phyloP scores from a whole-genome alignment of 352 stramenopile species.

The Phytophthora cactorum region DNA sequence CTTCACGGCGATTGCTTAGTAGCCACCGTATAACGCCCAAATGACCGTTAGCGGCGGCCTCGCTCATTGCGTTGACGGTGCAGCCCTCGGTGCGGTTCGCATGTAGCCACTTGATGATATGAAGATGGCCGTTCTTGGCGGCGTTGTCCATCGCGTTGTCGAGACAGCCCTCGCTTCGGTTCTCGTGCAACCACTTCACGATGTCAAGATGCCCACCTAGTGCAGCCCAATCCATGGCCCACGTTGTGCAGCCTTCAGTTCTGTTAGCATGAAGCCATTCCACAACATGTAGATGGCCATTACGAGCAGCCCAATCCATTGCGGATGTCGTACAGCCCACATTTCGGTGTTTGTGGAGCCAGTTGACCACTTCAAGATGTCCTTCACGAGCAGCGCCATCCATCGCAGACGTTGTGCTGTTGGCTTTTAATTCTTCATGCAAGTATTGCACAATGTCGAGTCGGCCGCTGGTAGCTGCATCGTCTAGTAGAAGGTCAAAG shows the following conservation, averaged over 20 bases:
- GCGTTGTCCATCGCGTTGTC: slow-evolving; percentile 36
- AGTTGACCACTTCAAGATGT: slow-evolving; percentile 23
- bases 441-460: slow-evolving; percentile 17
- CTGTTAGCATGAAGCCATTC: slow-evolving; percentile 24
- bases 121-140: slow-evolving; percentile 30
- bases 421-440: slow-evolving; percentile 3
- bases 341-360: slow-evolving; percentile 25
- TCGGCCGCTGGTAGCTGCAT: slow-evolving; percentile 8
- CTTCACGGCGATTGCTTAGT: slow-evolving; percentile 10
- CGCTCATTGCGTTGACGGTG: slow-evolving; percentile 10
- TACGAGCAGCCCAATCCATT: slow-evolving; percentile 17
- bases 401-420: slow-evolving; percentile 16
- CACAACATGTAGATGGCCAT: slow-evolving; percentile 13
- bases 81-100: slow-evolving; percentile 15
- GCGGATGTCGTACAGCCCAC: slow-evolving; percentile 23
- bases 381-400: slow-evolving; percentile 13
- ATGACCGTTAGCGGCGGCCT: slow-evolving; percentile 24
- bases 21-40: slow-evolving; percentile 24
- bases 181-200: slow-evolving; percentile 26
- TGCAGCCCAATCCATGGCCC: slow-evolving; percentile 28
- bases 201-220: slow-evolving; percentile 19
- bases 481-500: slow-evolving; percentile 8
- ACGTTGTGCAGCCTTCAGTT: slow-evolving; percentile 22
- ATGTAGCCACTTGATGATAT: slow-evolving; percentile 33
- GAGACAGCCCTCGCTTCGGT: slow-evolving; percentile 27